Evolutionary conservation across 2,329 filamentous ascomycete genomes (phyloP).

Genomic region (Apiospora sp.): DNA sequence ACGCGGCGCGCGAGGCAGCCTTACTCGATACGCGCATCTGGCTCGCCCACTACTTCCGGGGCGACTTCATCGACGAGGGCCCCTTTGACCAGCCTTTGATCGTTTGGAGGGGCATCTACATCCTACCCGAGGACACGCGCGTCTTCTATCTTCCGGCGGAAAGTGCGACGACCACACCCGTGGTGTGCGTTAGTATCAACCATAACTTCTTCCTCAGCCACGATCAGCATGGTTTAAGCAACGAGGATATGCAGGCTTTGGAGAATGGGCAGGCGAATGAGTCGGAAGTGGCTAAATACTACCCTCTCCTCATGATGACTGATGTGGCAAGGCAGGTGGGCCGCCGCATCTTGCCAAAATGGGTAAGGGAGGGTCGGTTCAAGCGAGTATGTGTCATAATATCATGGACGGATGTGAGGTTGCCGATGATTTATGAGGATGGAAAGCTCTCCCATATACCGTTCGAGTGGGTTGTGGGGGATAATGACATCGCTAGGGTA

Average conservation of each 20-base stretch:
- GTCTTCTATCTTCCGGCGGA: slow-evolving; percentile 19
- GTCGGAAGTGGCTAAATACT: neutral
- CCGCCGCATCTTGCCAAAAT: neutral
- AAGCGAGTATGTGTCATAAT: neutral
- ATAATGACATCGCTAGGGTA: neutral
- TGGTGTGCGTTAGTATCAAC: slow-evolving; percentile 17
- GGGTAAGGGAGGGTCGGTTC: neutral
- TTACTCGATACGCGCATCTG: neutral
- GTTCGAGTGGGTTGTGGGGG: too few relatives aligned
- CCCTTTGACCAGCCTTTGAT: neutral
- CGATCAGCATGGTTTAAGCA: neutral
- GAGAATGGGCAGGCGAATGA: neutral
- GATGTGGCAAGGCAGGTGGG: neutral
- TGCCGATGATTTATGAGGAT: neutral
- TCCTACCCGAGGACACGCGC: slow-evolving; percentile 6
- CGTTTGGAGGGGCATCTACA: neutral
- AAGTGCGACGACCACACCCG: neutral
- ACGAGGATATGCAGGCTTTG: neutral
- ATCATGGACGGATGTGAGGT: neutral
- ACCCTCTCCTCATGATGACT: neutral
- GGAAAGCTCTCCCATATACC: neutral
- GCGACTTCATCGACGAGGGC: slow-evolving; percentile 21
- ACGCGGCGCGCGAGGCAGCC: neutral
- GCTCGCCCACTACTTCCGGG: slow-evolving; percentile 12
- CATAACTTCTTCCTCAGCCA: neutral